Evolutionary conservation across 441 rosid genomes (phyloP).

Genomic region (Adansonia gregorii): DNA sequence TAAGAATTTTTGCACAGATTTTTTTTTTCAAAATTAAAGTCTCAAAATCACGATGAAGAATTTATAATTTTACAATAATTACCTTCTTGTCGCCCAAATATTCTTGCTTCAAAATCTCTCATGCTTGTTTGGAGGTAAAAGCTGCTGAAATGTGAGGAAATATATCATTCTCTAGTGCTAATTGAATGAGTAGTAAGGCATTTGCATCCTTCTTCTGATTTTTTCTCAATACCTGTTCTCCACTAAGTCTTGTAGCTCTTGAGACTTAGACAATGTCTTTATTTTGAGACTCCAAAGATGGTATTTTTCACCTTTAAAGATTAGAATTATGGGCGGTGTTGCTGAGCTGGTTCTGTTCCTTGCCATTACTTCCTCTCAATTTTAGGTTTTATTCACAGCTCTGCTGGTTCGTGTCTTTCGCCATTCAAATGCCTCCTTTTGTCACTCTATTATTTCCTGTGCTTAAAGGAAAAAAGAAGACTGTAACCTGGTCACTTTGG

Average conservation of each 20-base stretch:
- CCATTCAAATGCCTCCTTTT: constrained; percentile 7
- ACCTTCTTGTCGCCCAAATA: not conserved
- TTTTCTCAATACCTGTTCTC: not conserved
- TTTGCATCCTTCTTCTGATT: not conserved
- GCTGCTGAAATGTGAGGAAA: not conserved
- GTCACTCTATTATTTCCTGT: constrained; percentile 20
- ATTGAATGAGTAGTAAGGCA: not conserved
- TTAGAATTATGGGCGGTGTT: not conserved
- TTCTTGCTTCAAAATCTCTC: too few species aligned
- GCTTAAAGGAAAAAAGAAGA: too few species aligned
- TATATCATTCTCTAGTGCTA: not conserved
- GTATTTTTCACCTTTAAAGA: not conserved
- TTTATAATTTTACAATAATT: not conserved
- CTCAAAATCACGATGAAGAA: not conserved
- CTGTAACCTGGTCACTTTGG: too few species aligned
- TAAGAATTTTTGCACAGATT: too few species aligned
- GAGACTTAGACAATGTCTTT: not conserved
- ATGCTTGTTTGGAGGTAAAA: not conserved
- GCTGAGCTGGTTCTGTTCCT: too few species aligned
- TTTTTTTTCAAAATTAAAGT: not conserved
- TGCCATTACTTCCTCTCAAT: too few species aligned
- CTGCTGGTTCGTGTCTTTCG: too few species aligned
- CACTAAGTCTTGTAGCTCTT: not conserved
- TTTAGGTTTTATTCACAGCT: too few species aligned
- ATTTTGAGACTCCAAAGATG: not conserved